Evolutionary conservation across 2,329 filamentous ascomycete genomes (phyloP).

Genomic region (Botrytis galanthina): DNA sequence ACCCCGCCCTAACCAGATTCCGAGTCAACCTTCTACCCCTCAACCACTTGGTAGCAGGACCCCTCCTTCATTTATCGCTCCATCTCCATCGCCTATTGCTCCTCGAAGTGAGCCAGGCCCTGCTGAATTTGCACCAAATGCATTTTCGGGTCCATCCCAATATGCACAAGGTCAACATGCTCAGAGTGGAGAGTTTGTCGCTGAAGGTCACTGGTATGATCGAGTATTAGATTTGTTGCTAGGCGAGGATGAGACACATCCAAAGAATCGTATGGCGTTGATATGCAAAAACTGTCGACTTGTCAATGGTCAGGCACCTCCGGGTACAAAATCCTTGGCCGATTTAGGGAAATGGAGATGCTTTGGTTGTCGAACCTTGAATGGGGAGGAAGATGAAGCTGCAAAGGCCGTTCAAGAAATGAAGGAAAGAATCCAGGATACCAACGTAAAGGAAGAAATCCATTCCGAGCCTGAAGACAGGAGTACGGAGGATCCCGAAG

Average conservation of each 20-base stretch:
- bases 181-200: slow-evolving; percentile 25
- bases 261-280: slow-evolving; percentile 85
- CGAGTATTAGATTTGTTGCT: slow-evolving; percentile 86
- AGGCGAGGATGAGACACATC: slow-evolving; percentile 89
- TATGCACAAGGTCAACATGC: slow-evolving; percentile 35
- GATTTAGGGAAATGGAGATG: slow-evolving; percentile 89
- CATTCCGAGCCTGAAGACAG: slow-evolving; percentile 11
- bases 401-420: slow-evolving; percentile 58
- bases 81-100: slow-evolving; percentile 30
- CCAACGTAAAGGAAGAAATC: slow-evolving; percentile 8
- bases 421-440: slow-evolving; percentile 33
- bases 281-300: slow-evolving; percentile 80
- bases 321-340: slow-evolving; percentile 71
- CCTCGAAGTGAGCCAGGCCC: slow-evolving; percentile 30
- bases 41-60: slow-evolving; percentile 23
- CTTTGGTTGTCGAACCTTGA: slow-evolving; percentile 76
- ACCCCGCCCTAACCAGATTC: slow-evolving; percentile 41
- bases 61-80: neutral
- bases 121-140: slow-evolving; percentile 74
- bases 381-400: slow-evolving; percentile 80
- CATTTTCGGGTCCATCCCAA: slow-evolving; percentile 47
- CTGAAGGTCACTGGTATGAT: slow-evolving; percentile 79
- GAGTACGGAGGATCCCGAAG: slow-evolving; percentile 9
- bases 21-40: slow-evolving; percentile 32
- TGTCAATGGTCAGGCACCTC: slow-evolving; percentile 94